These are phyloP conservation scores for Croton setiger DNA, from an alignment of 441 rosid genomes.

Conservation along the genomic window DNA sequence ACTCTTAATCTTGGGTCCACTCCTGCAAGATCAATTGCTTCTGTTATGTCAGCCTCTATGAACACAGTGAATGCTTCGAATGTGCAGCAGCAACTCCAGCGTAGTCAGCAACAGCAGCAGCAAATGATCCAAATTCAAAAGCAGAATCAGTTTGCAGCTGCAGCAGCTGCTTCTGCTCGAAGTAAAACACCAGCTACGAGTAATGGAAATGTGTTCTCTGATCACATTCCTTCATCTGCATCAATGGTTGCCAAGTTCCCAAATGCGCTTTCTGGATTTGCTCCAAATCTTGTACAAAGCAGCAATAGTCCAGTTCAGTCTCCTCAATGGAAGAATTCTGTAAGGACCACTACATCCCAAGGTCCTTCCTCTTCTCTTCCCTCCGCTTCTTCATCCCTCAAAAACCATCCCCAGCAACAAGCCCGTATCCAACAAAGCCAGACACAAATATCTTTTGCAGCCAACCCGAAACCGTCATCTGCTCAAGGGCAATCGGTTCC, in stretches of 20 bases:
- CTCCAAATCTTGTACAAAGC: slow-evolving; percentile 74
- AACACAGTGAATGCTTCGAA: slow-evolving; percentile 30
- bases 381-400: slow-evolving; percentile 52
- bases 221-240: slow-evolving; percentile 51
- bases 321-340: slow-evolving; percentile 84
- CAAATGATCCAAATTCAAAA: slow-evolving; percentile 60
- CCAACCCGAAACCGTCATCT: slow-evolving; percentile 55
- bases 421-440: slow-evolving; percentile 63
- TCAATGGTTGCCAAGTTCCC: slow-evolving; percentile 57
- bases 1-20: slow-evolving; percentile 56
- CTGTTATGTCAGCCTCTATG: slow-evolving; percentile 40
- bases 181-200: slow-evolving; percentile 56
- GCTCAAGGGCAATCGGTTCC: slow-evolving; percentile 60
- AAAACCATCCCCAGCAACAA: slow-evolving; percentile 66
- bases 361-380: slow-evolving; percentile 55
- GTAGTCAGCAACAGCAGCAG: slow-evolving; percentile 38
- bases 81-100: slow-evolving; percentile 56
- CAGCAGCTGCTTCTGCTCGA: slow-evolving; percentile 56
- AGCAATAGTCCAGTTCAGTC: slow-evolving; percentile 59
- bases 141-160: slow-evolving; percentile 68
- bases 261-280: slow-evolving; percentile 49
- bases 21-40: slow-evolving; percentile 43
- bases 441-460: slow-evolving; percentile 77
- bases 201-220: slow-evolving; percentile 66
- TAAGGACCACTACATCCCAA: slow-evolving; percentile 51